Base-by-base conservation (phyloP, 2,329 filamentous ascomycete species). In the Annulohypoxylon truncatum region DNA sequence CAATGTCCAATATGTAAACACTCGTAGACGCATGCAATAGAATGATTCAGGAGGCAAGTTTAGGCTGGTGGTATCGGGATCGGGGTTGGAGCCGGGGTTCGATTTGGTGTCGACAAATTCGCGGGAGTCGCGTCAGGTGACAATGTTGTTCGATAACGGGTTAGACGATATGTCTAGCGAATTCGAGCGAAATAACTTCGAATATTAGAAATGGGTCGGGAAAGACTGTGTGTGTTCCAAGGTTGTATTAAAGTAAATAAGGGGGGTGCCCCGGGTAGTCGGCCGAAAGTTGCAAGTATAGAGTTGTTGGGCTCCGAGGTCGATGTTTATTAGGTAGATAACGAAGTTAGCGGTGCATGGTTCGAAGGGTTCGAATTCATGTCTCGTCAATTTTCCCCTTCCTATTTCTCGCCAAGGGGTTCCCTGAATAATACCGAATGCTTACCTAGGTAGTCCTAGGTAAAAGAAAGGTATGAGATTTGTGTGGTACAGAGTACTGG, bases 231-330 rank as follows among this genome's bases (percentile, higher is more conserved):
- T 51, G 35, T 31, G n/a, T n/a, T 18, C 22, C 5, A 38, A n/a
- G 13, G 33, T 38, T 50, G 33, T 24, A 40, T 42, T 47, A 65
- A 55, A 40, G 53, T 61, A 63, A 62, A 68, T 61, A 65, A 66
- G 55, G 66, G 66, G 66, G 18, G 18, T 42, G 38, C 9, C 38
- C 38, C 38, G 38, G 38, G 61, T 60, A 62, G 44, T 40, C 66
- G 54, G 54, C 35, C 54, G 50, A 56, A 67, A 66, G 62, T 60
- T 62, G 57, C 62, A 58, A 68, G 62, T 66, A 68, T 68, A 68
- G 59, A 68, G 66, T 68, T 68, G 63, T 68, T 68, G 63, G 66
- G 62, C 63, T 66, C 58, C 58, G 66, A 58, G 57, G 51, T 58
- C 59, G 62, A 48, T 63, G 62, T 68, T 68, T 63, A 66, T 60